Evolutionary conservation across 169 alveolate species (phyloP).

Genomic region (Theileria annulata): DNA sequence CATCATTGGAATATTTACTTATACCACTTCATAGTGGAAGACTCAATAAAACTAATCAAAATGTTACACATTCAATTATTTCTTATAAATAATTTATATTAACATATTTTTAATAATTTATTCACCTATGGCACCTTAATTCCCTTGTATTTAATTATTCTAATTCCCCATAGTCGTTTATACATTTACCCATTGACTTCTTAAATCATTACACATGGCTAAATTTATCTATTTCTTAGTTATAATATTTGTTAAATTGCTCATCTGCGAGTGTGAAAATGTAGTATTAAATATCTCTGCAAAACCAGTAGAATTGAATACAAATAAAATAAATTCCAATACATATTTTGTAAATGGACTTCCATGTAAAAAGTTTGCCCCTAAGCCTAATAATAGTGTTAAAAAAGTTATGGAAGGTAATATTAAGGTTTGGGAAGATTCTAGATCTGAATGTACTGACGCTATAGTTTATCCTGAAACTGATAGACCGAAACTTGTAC

Average conservation of each 20-base stretch:
- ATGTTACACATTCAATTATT: no score
- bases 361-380: not conserved
- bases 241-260: not conserved
- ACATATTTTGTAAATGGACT: not conserved
- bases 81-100: no score
- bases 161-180: conserved; percentile 9
- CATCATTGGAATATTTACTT: no score
- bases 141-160: not conserved
- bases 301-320: no score
- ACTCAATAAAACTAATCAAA: no score
- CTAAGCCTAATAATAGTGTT: not conserved
- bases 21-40: no score
- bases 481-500: not conserved
- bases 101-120: no score
- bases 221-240: not conserved
- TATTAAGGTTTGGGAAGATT: not conserved
- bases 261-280: not conserved
- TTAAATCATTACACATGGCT: not conserved
- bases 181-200: not conserved
- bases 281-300: not conserved
- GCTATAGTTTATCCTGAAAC: conserved; percentile 8
- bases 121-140: no score
- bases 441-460: not conserved
- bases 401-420: not conserved
- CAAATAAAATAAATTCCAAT: not conserved